These are phyloP conservation scores for Yamadazyma sp. DNA, from an alignment of 1,139 yeast species.

Conservation along the genomic window DNA sequence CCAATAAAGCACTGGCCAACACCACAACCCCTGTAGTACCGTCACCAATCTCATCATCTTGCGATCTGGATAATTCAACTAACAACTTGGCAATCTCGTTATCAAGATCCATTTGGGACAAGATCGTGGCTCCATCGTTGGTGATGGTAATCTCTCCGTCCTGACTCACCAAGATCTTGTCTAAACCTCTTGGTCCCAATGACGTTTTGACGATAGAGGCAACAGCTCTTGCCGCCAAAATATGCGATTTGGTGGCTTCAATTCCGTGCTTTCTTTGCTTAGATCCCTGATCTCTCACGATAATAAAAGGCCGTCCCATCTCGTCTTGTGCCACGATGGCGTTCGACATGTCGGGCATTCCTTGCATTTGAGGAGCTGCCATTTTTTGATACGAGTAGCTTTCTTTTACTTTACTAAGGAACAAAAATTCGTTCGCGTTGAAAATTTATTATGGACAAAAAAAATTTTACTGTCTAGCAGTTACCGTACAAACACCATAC, in stretches of 20 bases:
- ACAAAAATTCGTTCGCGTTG: conserved; percentile 15
- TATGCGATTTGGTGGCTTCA: conserved; percentile 94
- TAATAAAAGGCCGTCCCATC: conserved; percentile 97
- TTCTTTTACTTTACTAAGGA: conserved; percentile 1
- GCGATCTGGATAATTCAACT: conserved; percentile 92
- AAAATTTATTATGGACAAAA: conserved; percentile 10
- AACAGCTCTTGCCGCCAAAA: conserved; percentile 93
- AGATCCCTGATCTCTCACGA: conserved; percentile 94
- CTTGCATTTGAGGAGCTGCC: conserved; percentile 44
- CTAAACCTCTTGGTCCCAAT: conserved; percentile 97
- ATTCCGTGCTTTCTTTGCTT: conserved; percentile 90
- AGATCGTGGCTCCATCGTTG: conserved; percentile 96
- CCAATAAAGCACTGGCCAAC: conserved; percentile 88
- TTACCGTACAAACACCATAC: too few relatives aligned
- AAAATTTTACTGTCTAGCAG: conserved; percentile 10
- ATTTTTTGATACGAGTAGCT: conserved; percentile 13
- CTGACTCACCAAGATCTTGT: conserved; percentile 86
- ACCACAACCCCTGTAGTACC: conserved; percentile 99
- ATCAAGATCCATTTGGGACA: conserved; percentile 93
- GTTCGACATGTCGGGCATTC: conserved; percentile 92
- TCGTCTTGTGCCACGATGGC: conserved; percentile 99
- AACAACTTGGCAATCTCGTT: conserved; percentile 93
- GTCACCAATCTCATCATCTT: conserved; percentile 98
- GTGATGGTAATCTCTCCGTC: conserved; percentile 98
- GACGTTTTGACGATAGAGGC: conserved; percentile 91